Base-by-base conservation (phyloP, 2,329 filamentous ascomycete genomes). In the Leptographium procerum region DNA sequence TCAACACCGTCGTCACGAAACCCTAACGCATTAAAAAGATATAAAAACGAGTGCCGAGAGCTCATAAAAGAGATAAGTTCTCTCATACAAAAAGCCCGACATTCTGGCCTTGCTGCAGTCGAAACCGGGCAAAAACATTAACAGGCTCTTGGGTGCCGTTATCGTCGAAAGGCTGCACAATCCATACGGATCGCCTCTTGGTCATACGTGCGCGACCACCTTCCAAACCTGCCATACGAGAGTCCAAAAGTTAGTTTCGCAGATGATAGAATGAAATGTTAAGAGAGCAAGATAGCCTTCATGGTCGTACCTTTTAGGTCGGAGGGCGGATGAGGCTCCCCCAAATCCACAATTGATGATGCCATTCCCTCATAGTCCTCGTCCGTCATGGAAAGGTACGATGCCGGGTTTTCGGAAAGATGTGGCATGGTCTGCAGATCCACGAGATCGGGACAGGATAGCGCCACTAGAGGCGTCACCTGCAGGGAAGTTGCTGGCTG, bases 91-190 rank as follows among this genome's bases (percentile, higher is more conserved):
- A 67, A 19, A 65, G 47, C 19, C 65, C 62, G 2, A 67, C 33
- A 19, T 58, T 62, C 48, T 67, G 64, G 7, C 63, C 62, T 2
- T 63, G 58, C 33, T 60, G 60, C 19, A 64, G 62, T 4, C 63
- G 60, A 28, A 69, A 56, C 36, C 66, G 64, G 9, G 65, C 64
- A 55, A 65, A 65, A 1, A 66, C 63, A 40, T 65, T 69, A 8
- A 67, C 66, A 55, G 48, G 61, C 59, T 52, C 59, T 1, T 54
- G 59, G 22, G 36, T 51, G 11, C 65, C 63, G 24, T 62, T 63
- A n/a, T 59, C 62, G 43, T 69, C 65, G 36, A 63, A 63, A 1
- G 67, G 63, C 28, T 66, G 63, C 22, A 69, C 68, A 9, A 69
- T 55, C 68, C 68, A 69, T 50, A 69, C 64, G 0, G 65, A 63